These are phyloP conservation scores for Nicotiana sylvestris DNA, from an alignment of 257 asterid species.

Conservation along the genomic window DNA sequence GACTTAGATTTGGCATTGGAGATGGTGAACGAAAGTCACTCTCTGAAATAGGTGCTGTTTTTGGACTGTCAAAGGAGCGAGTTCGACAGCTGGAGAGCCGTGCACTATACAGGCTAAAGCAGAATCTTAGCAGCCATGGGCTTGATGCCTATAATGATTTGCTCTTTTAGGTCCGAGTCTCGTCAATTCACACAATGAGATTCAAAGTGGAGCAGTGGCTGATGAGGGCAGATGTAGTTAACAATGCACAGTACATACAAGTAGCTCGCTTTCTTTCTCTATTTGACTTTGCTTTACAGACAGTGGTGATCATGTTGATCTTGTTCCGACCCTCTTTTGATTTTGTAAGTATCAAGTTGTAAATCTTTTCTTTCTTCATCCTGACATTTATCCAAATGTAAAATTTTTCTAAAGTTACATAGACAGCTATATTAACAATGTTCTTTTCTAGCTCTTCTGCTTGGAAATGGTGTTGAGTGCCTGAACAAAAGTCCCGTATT, in stretches of 20 bases:
- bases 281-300: neutral
- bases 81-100: slow-evolving; percentile 83
- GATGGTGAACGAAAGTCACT: slow-evolving; percentile 53
- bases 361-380: neutral
- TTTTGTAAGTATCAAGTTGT: slow-evolving; percentile 8
- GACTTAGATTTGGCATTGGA: slow-evolving; percentile 62
- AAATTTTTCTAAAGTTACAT: neutral
- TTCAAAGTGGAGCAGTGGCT: neutral
- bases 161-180: slow-evolving; percentile 34
- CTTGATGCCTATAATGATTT: slow-evolving; percentile 57
- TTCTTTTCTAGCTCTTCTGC: neutral
- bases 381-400: neutral
- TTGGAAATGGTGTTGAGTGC: neutral
- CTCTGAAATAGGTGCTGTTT: slow-evolving; percentile 71
- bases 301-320: neutral
- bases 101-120: slow-evolving; percentile 71
- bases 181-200: neutral
- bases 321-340: neutral
- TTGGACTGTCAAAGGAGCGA: slow-evolving; percentile 85
- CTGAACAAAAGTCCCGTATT: neutral
- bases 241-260: slow-evolving; percentile 8
- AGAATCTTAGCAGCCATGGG: slow-evolving; percentile 62
- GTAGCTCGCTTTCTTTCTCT: neutral
- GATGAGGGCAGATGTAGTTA: neutral
- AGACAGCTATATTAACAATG: neutral